A percentile compares a stretch with the other conserved stretches of the same genome.
Evolutionary conservation across 805 yeast species (phyloP).

Genomic region (Kazachstania bromeliacearum): DNA sequence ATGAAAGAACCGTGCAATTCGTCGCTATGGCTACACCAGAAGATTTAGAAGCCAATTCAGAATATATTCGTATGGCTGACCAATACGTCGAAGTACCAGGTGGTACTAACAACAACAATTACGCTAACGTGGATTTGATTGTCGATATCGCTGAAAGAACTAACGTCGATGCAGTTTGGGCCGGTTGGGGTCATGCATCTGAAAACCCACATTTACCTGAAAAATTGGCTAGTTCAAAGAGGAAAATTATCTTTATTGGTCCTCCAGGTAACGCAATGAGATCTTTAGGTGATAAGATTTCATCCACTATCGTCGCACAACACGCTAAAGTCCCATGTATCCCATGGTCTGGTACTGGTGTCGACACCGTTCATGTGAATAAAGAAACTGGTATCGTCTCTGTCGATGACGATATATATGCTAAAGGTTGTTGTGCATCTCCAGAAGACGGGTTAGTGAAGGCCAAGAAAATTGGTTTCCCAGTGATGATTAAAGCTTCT

Average conservation of each 20-base stretch:
- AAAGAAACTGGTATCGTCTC: conserved; percentile 68
- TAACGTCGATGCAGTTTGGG: conserved; percentile 98
- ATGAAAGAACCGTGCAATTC: conserved; percentile 86
- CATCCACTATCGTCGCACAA: conserved; percentile 97
- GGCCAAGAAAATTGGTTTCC: conserved; percentile 88
- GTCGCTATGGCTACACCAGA: conserved; percentile 99
- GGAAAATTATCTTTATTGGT: conserved; percentile 87
- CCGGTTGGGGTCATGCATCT: conserved; percentile 99
- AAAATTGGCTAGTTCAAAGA: conserved; percentile 83
- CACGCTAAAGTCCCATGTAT: conserved; percentile 97
- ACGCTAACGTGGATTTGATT: conserved; percentile 94
- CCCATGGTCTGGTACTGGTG: conserved; percentile 99
- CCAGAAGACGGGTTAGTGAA: conserved; percentile 85
- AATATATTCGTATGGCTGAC: conserved; percentile 97
- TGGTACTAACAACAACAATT: conserved; percentile 96
- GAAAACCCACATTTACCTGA: conserved; percentile 95
- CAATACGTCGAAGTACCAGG: conserved; percentile 98
- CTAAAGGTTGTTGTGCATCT: conserved; percentile 75
- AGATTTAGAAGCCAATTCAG: conserved; percentile 93
- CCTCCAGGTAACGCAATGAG: conserved; percentile 99
- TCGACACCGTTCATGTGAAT: conserved; percentile 69
- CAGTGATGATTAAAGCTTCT: conserved; percentile 97
- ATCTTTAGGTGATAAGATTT: conserved; percentile 97
- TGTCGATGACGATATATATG: conserved; percentile 74
- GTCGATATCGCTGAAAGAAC: conserved; percentile 97